Evolutionary conservation across 345 rosid species (phyloP).

Genomic region (Euclidium syriacum): DNA sequence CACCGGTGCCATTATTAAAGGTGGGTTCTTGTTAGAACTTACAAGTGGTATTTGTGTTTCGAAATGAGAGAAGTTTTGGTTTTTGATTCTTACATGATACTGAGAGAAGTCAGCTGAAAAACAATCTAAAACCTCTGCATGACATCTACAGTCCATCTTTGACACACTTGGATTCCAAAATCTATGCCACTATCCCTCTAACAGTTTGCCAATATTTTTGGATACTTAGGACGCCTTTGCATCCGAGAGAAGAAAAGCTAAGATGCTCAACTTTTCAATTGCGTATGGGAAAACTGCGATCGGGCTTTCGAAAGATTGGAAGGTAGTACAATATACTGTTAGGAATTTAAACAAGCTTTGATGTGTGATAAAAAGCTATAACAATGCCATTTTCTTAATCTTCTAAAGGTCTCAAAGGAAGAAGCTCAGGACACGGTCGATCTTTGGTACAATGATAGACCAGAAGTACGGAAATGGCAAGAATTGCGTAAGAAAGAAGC

Average conservation of each 20-base stretch:
- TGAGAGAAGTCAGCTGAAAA: background rate
- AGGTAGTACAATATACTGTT: conserved; percentile 44
- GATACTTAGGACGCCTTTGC: conserved; percentile 62
- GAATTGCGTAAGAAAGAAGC: conserved; percentile 69
- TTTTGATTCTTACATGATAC: background rate
- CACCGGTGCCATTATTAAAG: conserved; percentile 93
- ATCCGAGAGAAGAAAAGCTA: conserved; percentile 88
- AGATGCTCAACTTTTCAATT: conserved; percentile 98
- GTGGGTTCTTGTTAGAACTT: conserved; percentile 30
- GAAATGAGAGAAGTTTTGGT: background rate
- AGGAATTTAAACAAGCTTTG: background rate
- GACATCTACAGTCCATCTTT: background rate
- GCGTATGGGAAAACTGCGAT: conserved; percentile 92
- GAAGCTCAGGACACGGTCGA: conserved; percentile 83
- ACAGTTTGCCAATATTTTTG: conserved; percentile 4
- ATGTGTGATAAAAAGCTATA: background rate
- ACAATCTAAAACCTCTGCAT: background rate
- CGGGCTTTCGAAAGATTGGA: conserved; percentile 94
- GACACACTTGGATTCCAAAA: background rate
- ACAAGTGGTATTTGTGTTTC: background rate
- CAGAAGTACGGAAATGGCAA: conserved; percentile 87
- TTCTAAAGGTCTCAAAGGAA: conserved; percentile 56
- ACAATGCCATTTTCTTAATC: background rate
- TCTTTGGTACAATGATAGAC: conserved; percentile 90
- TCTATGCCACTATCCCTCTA: background rate